Base-by-base conservation (phyloP, 352 stramenopile species). In the Blastocystis sp. region DNA sequence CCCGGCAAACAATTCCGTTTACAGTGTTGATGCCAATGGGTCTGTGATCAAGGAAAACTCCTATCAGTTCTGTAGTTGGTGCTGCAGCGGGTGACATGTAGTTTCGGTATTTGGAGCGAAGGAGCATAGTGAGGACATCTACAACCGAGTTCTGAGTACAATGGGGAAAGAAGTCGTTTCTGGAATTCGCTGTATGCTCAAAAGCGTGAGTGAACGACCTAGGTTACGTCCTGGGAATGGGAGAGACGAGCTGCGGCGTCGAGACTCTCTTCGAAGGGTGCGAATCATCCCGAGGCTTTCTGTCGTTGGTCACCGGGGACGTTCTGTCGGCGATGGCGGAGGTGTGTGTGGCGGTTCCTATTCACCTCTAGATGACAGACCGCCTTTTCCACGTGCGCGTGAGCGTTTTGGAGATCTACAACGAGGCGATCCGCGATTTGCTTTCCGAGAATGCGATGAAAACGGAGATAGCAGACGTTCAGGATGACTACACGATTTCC, bases 221-320 rank as follows among this genome's bases (percentile, higher is more conserved):
- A 81, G 69, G 69, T 48, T 81, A 49, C 27, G 44, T 81, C 40
- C n/a, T 81, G 1, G 69, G 69, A 9, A 36, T 64, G 27, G 69
- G 44, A 81, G 69, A 81, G 42, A 81, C 69, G 34, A 63, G 40
- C 46, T 81, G 69, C 42, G 69, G 56, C 21, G 38, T 81, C 21
- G 32, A 48, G 27, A 63, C 69, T n/a, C 42, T 81, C 14, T 81
- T 81, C 63, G 34, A 81, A 27, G 69, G 69, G 34, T 64, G 40
- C n/a, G 69, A 81, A 61, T 16, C 18, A 18, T 63, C 53, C 0
- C 29, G 63, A 42, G 69, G 69, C 1, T 27, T 81, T 8, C 61
- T 81, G 8, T 63, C 69, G n/a, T 32, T 81, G n/a, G 34, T 38
- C 8, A 27, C 63, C 24, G 36, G n/a, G 21, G 48, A 57, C 27